Evolutionary conservation across 495 filamentous ascomycete species (phyloP).

Genomic region (Neurospora africana): DNA sequence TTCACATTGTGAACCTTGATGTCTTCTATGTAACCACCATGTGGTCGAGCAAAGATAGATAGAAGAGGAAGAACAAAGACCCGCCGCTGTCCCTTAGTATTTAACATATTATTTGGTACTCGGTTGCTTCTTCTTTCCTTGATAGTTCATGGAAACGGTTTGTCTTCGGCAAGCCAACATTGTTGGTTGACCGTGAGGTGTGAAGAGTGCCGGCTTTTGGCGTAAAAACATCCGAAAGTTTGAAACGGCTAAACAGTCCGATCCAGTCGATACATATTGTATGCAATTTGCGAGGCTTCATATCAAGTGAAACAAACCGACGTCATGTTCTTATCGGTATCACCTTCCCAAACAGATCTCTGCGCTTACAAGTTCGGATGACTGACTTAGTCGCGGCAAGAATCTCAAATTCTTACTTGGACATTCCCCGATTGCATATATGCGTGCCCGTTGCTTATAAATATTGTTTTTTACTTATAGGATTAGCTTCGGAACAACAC

Average conservation of each 20-base stretch:
- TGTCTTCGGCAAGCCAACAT: background rate
- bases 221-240: background rate
- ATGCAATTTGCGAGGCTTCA: conserved; percentile 5
- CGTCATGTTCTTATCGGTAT: conserved; percentile 14
- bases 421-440: background rate
- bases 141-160: background rate
- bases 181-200: background rate
- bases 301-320: conserved; percentile 3
- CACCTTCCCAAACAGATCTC: conserved; percentile 2
- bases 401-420: background rate
- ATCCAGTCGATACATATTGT: background rate
- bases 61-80: background rate
- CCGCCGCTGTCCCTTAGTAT: background rate
- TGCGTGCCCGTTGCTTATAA: background rate
- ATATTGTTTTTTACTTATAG: background rate
- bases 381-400: background rate
- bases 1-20: background rate
- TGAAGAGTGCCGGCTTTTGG: background rate
- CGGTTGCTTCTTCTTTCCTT: background rate
- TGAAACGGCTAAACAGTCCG: background rate
- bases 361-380: background rate
- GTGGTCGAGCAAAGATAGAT: background rate
- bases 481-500: conserved; percentile 1
- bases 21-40: background rate
- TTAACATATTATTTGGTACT: background rate